Evolutionary conservation across 2,329 filamentous ascomycete species (phyloP), one percentile per base, ranked within the genome.

Genomic region (Aspergillus tamarii): DNA sequence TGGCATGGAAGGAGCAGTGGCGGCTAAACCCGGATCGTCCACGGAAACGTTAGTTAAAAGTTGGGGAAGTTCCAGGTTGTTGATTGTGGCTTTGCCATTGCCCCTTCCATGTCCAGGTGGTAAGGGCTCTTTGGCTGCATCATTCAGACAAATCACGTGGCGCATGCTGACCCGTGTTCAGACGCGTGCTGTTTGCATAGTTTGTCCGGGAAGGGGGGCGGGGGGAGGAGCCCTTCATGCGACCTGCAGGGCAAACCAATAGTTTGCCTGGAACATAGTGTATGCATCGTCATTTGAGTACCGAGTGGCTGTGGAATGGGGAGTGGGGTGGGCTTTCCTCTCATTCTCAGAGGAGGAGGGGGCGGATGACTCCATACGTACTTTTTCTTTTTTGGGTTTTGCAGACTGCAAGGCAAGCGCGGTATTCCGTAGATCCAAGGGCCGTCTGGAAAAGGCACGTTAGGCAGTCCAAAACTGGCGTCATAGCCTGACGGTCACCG

Each of bases 161-260:
- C 41, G 1, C 8, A 9, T 3, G 11, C 9, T 26, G 39, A 62
- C 54, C 63, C 57, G 63, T 66, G 60, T 54, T 62, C 52, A 39
- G 26, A 54, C 54, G 54, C 26, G 48, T 48, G 43, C 23, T 62
- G 66, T 61, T 65, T 62, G 64, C 55, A 55, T 7, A 46, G 62
- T 64, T 62, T 65, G 61, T 32, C 12, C 7, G 39, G 21, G 28
- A 50, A 63, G 26, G 26, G 26, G n/a, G n/a, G n/a, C n/a, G n/a
- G n/a, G 39, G 21, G 28, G 53, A 63, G 26, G 26, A 4, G 67
- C 67, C 67, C 67, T 66, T 68, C 65, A 67, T 67, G 65, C 56
- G 56, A 59, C 59, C 30, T 57, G 56, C 62, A 64, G 63, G 41
- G 32, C 57, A 48, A 46, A 53, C 62, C 61, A 63, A 60, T 66